Base-by-base conservation (phyloP, 2,329 filamentous ascomycete genomes). In the Dactylonectria estremocensis region DNA sequence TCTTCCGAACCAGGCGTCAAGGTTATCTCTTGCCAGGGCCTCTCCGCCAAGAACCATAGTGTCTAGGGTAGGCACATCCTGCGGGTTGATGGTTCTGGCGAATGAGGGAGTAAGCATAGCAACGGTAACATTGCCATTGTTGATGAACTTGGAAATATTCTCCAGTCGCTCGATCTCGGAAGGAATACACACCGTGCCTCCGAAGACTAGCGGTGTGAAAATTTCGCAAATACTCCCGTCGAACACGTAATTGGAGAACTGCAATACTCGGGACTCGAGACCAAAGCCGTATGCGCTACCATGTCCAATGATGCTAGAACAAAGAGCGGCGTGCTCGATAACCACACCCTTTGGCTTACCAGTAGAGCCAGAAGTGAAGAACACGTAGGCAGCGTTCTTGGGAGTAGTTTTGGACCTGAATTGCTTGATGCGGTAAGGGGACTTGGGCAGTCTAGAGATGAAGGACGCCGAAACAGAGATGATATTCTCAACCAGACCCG, bases 291-390 rank as follows among this genome's bases (percentile, higher is more conserved):
- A 50, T 10, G 31, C 28, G 8, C 35, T 43, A 31, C 50, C 2
- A 10, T 37, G 46, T 52, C 62, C 45, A 52, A 60, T 9, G 48
- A 59, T 59, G 2, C 55, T 57, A 5, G 61, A 43, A 11, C 60
- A 54, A 22, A 60, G 22, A n/a, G 45, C 48, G 2, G 28, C n/a
- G 11, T 69, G 68, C 31, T 40, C 46, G n/a, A 76, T 59, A 18
- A 86, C 80, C 18, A 87, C 85, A 33, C 86, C 86, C 76, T 89
- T 89, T 0, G 87, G 87, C n/a, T 79, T 80, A 10, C 87, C 87
- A 0, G 87, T 89, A 43, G 84, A 87, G 28, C 87, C 87, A 3
- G 86, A 88, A 8, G 87, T 89, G 74, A 88, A 89, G 72, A 88
- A 84, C 66, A 86, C 84, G 53, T 78, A 78, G 1, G 37, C 48